Base-by-base conservation (phyloP, 768 basidiomycete genomes). In the Pisolithus sp. region DNA sequence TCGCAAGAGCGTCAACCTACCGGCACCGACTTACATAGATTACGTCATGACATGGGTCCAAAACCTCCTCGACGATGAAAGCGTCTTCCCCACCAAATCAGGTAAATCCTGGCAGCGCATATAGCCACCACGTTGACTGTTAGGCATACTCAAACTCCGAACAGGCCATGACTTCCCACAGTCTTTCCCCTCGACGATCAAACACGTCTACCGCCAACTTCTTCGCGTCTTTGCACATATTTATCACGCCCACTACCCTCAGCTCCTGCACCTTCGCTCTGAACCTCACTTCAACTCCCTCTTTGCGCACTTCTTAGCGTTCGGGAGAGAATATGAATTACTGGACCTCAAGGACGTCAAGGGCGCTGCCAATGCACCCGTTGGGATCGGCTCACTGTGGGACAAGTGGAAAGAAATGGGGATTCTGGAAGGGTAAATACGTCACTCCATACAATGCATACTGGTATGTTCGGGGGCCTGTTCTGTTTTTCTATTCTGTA, bases 21-120 rank as follows among this genome's bases (percentile, higher is more conserved):
- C 95, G 1, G 95, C 95, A 13, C 93, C 95, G 6, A 94, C 90
- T 1, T 97, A 97, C 69, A 92, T 97, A 61, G 95, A 97, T 74
- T 95, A 91, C 57, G 95, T 97, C 61, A 93, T 97, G 87, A 92
- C 93, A 4, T 93, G 92, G 76, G 81, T 96, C 24, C 95, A 98
- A 68, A 93, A 89, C 64, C 77, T 95, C 24, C 76, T 97, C 30
- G 91, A 97, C 59, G 94, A 98, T 72, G 93, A 97, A 62, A 85
- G 82, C 59, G 83, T 86, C 50, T 97, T 97, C 76, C 95, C 94
- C 5, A 93, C 94, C 9, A 95, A 96, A 68, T 83, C 89, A n/a
- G 91, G 93, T 90, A 62, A 58, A 81, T 71, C 15, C 4, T 18
- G 26, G 24, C 7, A 30, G 38, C 34, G 1, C 37, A 13, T 4